Evolutionary conservation across 768 basidiomycete species (phyloP).

Genomic region (Psilocybe cyanescens): DNA sequence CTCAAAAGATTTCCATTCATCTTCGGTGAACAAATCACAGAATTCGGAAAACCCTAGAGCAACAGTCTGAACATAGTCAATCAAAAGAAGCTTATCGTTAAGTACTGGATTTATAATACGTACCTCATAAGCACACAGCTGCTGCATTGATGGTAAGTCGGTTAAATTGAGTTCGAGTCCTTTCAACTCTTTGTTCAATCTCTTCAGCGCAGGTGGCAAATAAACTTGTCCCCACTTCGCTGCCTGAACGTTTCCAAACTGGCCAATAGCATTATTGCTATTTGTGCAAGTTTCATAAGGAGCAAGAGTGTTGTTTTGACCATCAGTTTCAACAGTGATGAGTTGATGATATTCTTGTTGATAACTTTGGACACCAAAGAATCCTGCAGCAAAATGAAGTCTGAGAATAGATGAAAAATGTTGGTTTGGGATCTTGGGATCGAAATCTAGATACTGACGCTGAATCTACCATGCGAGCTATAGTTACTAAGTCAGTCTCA

Average conservation of each 20-base stretch:
- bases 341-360: slow-evolving; percentile 60
- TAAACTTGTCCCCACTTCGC: slow-evolving; percentile 65
- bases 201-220: slow-evolving; percentile 54
- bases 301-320: slow-evolving; percentile 72
- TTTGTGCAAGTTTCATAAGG: slow-evolving; percentile 73
- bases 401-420: slow-evolving; percentile 18
- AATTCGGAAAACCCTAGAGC: slow-evolving; percentile 79
- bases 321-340: slow-evolving; percentile 58
- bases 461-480: slow-evolving; percentile 58
- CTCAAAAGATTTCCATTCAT: slow-evolving; percentile 81
- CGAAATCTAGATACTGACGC: slow-evolving; percentile 32
- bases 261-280: slow-evolving; percentile 44
- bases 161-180: slow-evolving; percentile 55
- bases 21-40: slow-evolving; percentile 77
- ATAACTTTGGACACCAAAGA: slow-evolving; percentile 58
- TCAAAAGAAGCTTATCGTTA: background rate
- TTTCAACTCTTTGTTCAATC: slow-evolving; percentile 51
- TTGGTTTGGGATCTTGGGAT: background rate
- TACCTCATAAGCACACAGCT: slow-evolving; percentile 78
- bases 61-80: slow-evolving; percentile 56
- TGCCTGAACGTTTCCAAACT: slow-evolving; percentile 46
- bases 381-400: slow-evolving; percentile 58
- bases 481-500: background rate
- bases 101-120: background rate
- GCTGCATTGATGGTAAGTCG: slow-evolving; percentile 65